Percentiles rank a stretch among this genome's conserved stretches.
Evolutionary conservation across 257 asterid genomes (phyloP).

Genomic region (Primulina huaijiensis): DNA sequence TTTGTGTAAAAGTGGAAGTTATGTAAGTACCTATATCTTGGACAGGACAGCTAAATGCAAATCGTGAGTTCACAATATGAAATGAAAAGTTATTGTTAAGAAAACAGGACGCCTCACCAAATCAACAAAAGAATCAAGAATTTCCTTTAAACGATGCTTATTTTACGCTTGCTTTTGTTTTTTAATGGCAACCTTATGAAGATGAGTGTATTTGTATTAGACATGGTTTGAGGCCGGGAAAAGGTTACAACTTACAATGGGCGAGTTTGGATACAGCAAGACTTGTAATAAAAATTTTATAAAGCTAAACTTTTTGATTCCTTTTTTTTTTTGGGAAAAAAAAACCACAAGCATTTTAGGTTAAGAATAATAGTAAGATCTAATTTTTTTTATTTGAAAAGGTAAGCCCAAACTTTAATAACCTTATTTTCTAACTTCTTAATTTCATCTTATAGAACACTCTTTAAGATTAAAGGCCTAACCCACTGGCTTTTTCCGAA

Average conservation of each 20-base stretch:
- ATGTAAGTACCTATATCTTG: background rate
- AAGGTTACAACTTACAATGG: background rate
- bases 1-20: background rate
- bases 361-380: background rate
- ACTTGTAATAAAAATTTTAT: too few relatives aligned
- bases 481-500: background rate
- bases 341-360: background rate
- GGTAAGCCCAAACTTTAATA: background rate
- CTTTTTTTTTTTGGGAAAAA: background rate
- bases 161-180: background rate
- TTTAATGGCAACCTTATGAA: background rate
- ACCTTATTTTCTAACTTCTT: background rate
- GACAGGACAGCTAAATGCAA: background rate
- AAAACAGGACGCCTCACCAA: background rate
- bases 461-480: background rate
- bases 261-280: background rate
- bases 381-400: too few relatives aligned
- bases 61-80: background rate
- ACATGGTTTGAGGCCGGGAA: background rate
- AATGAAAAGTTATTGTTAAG: background rate
- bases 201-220: too few relatives aligned
- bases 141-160: background rate
- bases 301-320: background rate
- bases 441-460: background rate
- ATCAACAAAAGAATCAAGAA: background rate